These are phyloP conservation scores for Mycena rebaudengoi DNA, from an alignment of 768 basidiomycete species.

Conservation along the genomic window DNA sequence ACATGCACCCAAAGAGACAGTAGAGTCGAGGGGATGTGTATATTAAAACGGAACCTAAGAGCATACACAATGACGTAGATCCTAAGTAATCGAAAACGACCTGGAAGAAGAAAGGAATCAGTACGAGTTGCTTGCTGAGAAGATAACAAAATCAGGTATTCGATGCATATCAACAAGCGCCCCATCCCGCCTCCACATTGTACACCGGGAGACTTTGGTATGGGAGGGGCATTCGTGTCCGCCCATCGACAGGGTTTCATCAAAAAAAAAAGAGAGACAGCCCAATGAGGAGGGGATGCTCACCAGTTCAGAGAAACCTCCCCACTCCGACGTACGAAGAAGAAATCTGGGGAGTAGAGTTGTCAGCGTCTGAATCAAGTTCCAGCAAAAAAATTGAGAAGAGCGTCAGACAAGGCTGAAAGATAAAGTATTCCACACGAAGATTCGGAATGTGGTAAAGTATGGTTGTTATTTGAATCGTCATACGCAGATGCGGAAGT, in stretches of 20 bases:
- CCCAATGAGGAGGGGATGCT: slow-evolving; percentile 33
- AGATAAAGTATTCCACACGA: slow-evolving; percentile 75
- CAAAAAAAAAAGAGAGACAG: slow-evolving; percentile 36
- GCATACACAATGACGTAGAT: no score
- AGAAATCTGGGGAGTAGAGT: slow-evolving; percentile 11
- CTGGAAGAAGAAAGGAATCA: neutral
- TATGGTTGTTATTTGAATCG: slow-evolving; percentile 77
- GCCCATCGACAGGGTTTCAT: slow-evolving; percentile 89
- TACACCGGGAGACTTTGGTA: slow-evolving; percentile 83
- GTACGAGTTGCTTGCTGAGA: neutral
- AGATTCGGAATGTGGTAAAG: slow-evolving; percentile 89
- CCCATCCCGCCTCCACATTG: slow-evolving; percentile 73
- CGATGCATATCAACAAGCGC: slow-evolving; percentile 86
- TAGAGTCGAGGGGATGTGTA: no score
- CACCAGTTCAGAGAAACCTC: slow-evolving; percentile 28
- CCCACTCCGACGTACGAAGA: neutral
- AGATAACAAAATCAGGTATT: slow-evolving; percentile 59
- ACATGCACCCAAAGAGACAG: no score
- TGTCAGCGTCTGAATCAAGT: slow-evolving; percentile 11
- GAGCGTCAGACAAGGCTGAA: slow-evolving; percentile 93
- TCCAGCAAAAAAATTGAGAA: slow-evolving; percentile 17
- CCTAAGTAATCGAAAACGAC: no score
- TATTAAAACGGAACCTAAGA: no score
- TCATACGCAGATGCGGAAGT: slow-evolving; percentile 52
- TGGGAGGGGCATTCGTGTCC: slow-evolving; percentile 77